Evolutionary conservation across 2,329 filamentous ascomycete species (phyloP), one percentile per base, ranked within the genome.

Genomic region (Aspergillus transmontanensis): DNA sequence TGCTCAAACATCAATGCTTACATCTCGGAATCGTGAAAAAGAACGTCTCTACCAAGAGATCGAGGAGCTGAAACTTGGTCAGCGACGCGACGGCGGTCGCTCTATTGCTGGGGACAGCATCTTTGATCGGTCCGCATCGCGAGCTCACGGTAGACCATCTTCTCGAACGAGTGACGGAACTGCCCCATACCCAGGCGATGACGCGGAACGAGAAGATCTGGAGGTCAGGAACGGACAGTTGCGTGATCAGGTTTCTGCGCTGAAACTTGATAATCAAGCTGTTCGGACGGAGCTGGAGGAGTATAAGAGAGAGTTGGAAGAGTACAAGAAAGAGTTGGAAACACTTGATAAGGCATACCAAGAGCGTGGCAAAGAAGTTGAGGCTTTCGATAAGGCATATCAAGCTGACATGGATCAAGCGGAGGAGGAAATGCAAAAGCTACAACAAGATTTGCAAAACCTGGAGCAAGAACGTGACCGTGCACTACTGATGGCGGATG

Each of bases 1-100:
- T 65, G 95, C 95, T 3, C 95, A 99, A 76, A 96, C 94, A 0
- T 97, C 94, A 0, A 98, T 99, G 93, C 85, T 99, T 39, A 97
- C 94, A 1, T 98, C 95, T 41, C 87, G 95, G 28, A 97, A 97
- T 73, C 90, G 93, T 30, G 95, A 99, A 75, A 96, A 97, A 74
- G 94, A 98, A 75, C 88, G 93, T 6, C 84, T 99, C 10, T 96
- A 98, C 76, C 93, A 97, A 74, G 94, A 99, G 76, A 98, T 98
- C 66, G 95, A 99, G 78, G 94, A 97, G 65, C 84, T 99, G 66
- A 99, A 98, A 79, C 88, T 98, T 71, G 88, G 91, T 1, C 90
- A 93, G 68, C 89, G 93, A 60, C 89, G 92, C 34, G 90, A 87
- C 65, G 77, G 76, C 59, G 85, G 69, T 73, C 80, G 84, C 61